These are phyloP conservation scores for Amborella trichopoda DNA, from an alignment of 164 flowering plant species.

Conservation along the genomic window DNA sequence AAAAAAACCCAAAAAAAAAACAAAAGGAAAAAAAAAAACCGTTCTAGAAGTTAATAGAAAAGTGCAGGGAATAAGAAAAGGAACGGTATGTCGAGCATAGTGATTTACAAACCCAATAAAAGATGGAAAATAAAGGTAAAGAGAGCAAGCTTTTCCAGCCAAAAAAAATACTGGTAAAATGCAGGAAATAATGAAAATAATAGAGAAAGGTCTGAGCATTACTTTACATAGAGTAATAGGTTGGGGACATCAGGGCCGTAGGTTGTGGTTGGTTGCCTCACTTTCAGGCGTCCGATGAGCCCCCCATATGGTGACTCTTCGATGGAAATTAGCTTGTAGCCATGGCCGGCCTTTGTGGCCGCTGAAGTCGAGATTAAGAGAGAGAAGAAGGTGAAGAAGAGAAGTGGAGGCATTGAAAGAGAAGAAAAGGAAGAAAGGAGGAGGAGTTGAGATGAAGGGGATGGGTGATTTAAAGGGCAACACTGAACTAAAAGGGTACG, in stretches of 20 bases:
- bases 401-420: background rate
- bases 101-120: background rate
- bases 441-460: background rate
- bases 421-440: background rate
- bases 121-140: background rate
- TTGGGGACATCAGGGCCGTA: conserved; percentile 81
- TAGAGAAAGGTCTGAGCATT: conserved; percentile 5
- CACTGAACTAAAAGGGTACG: no score
- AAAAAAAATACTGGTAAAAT: background rate
- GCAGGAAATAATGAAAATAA: background rate
- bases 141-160: background rate
- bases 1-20: background rate
- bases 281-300: conserved; percentile 55
- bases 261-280: conserved; percentile 46
- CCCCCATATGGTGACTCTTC: conserved; percentile 74
- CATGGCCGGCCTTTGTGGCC: conserved; percentile 42
- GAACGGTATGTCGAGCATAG: background rate
- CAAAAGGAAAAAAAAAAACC: background rate
- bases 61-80: no score
- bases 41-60: background rate
- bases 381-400: conserved; percentile 1
- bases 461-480: no score
- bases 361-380: conserved; percentile 9
- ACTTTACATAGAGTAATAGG: conserved; percentile 84
- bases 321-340: conserved; percentile 61